Evolutionary conservation across 2,329 filamentous ascomycete species (phyloP), one percentile per base, ranked within the genome.

Genomic region (Colletotrichum tropicale): DNA sequence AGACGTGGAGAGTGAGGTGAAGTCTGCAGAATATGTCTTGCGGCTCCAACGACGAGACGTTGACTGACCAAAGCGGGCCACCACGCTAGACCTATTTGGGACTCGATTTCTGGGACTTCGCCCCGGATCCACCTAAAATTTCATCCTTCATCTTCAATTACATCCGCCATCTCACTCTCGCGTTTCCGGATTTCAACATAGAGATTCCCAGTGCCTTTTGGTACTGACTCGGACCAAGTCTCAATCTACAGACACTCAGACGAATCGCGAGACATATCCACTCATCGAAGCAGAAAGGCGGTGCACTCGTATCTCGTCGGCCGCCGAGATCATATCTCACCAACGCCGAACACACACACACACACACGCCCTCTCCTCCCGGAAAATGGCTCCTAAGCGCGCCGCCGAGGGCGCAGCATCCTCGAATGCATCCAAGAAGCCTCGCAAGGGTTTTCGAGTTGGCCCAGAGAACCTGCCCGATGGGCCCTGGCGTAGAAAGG

Each of bases 391-490:
- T n/a, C 81, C 88, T 24, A 94, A 93, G 83, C 86, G 91, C 77
- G 81, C 88, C n/a, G 86, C 92, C 58, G 82, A 81, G 15, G 81
- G 82, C 48, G 76, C 86, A 81, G 82, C 73, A 2, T 66, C 60
- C 16, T 21, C 68, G 24, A 78, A 82, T 18, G 82, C 81, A 61
- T 82, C 84, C 18, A 91, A 91, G 81, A 91, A 90, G 82, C 85
- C 85, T 73, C 87, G 87, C 78, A 93, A 94, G 79, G 95, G 95
- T 66, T 98, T 98, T 87, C 91, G 91, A 55, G 94, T 98, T 72
- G 96, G 96, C 0, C 96, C 96, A 34, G 94, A 94, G 48, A 98
- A 98, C 83, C 89, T 98, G 30, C 96, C 96, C 55, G 96, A 98
- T 83, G 96, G 96, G 71, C 93, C 94, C 26, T 95, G 97, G 90